Evolutionary conservation across 495 filamentous ascomycete genomes (phyloP).

Genomic region (Xylaria bambusicola): DNA sequence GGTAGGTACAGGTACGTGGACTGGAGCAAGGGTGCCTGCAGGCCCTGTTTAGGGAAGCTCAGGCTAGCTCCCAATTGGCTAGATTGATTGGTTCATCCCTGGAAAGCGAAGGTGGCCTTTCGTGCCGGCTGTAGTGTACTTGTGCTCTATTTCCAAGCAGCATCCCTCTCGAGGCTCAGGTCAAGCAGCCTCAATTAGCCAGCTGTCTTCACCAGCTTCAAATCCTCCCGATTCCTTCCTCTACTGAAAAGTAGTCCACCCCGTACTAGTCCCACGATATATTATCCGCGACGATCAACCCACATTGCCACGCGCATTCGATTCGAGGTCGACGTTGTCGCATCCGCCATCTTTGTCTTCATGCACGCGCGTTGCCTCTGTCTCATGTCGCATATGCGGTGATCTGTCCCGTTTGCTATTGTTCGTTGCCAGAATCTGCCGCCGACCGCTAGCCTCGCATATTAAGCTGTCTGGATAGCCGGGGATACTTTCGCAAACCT

Average conservation of each 20-base stretch:
- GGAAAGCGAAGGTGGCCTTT: constrained; percentile 39
- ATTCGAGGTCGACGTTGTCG: background rate
- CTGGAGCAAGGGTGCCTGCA: background rate
- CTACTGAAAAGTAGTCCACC: no score
- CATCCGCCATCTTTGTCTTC: no score
- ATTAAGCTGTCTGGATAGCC: background rate
- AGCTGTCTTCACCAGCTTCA: constrained; percentile 17
- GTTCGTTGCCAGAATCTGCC: background rate
- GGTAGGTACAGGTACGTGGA: background rate
- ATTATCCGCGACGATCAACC: background rate
- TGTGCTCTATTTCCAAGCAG: constrained; percentile 18
- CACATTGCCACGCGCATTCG: constrained; percentile 8
- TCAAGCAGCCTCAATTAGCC: constrained; percentile 11
- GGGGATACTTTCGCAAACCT: no score
- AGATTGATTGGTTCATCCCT: constrained; percentile 21
- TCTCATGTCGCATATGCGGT: constrained; percentile 18
- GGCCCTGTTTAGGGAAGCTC: background rate
- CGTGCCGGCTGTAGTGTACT: constrained; percentile 1
- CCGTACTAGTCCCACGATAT: background rate
- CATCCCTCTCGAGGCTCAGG: constrained; percentile 5
- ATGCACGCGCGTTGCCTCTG: background rate
- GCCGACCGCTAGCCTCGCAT: background rate
- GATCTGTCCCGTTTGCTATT: constrained; percentile 11
- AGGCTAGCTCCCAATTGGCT: constrained; percentile 18
- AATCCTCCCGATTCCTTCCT: constrained; percentile 14